Evolutionary conservation across 305 asterid species (phyloP), one percentile per base, ranked within the genome.

Genomic region (Coffea humblotiana): DNA sequence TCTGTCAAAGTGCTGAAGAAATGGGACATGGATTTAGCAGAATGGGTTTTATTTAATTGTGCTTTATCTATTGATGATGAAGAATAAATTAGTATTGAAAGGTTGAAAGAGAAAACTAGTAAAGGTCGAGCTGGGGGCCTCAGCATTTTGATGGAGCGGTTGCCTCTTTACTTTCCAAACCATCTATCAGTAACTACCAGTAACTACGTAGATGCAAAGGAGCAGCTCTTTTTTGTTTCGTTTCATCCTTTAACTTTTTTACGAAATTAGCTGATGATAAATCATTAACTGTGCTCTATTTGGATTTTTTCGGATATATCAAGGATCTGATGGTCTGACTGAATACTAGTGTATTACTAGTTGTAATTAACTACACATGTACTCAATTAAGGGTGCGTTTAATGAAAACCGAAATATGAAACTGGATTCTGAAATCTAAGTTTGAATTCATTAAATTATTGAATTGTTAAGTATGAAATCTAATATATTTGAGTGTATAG

Each of bases 21-120:
- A 78, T 16, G 35, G 76, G 71, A 78, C 70, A 40, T 54, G 14
- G 81, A 56, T 78, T 69, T 40, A 15, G 58, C 21, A 3, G 81
- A 6, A 18, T 27, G 56, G 12, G 12, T 56, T 23, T 45, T 58
- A 35, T 4, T 71, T 27, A 49, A 12, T 60, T 71, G 63, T 4
- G 23, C 10, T 37, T 51, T n/a, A 67, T 8, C 48, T 27, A 29
- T 67, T 77, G 11, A 61, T 71, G 27, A 1, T 0, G 18, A 71
- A 45, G 43, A 49, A 70, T 51, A 78, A 78, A 70, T 19, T 37
- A 78, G 19, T 25, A 23, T 18, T 23, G 16, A 21, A 8, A 54
- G 56, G 54, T 69, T 43, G 68, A 70, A 54, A 77, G 58, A 56
- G 43, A n/a, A 29, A 29, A 29, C 32, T 29, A 29, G 1, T 29